A percentile compares a stretch with the other conserved stretches of the same genome.
phyloP scores from a whole-genome alignment of 2,329 filamentous ascomycete species.

The Truncatella angustata region DNA sequence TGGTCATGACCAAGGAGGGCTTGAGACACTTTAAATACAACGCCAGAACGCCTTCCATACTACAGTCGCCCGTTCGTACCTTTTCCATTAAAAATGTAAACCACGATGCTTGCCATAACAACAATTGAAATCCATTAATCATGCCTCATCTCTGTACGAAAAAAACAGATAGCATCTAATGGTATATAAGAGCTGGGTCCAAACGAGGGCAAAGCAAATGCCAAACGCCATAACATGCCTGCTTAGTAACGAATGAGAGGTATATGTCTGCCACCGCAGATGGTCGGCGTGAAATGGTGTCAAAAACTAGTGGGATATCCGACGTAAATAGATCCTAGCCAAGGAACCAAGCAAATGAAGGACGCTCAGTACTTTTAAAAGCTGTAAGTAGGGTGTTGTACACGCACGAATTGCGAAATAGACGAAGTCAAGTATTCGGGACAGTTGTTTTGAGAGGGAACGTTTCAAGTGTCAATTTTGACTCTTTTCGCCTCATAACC shows the following conservation, averaged over 20 bases:
- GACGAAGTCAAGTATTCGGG: background rate
- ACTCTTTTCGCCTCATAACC: conserved; percentile 51
- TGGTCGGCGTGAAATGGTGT: background rate
- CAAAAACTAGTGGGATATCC: conserved; percentile 10
- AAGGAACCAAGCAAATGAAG: background rate
- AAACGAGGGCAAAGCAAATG: background rate
- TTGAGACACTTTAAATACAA: too few species aligned
- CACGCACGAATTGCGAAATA: conserved; percentile 14
- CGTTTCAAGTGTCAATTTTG: conserved; percentile 44
- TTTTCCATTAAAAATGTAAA: conserved; percentile 16
- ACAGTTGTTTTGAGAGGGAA: background rate
- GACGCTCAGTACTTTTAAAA: conserved; percentile 3
- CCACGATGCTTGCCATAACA: conserved; percentile 10
- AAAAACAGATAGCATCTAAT: conserved; percentile 10
- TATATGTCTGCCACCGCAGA: background rate
- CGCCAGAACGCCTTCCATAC: too few species aligned
- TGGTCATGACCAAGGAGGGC: too few species aligned
- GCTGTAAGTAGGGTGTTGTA: conserved; percentile 19
- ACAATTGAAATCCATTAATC: conserved; percentile 21
- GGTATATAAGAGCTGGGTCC: background rate
- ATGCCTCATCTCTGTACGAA: conserved; percentile 26
- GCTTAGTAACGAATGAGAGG: conserved; percentile 1
- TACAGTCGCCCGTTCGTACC: conserved; percentile 10
- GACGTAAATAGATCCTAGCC: background rate
- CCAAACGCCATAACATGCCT: conserved; percentile 9